phyloP scores from a whole-genome alignment of 768 basidiomycete genomes.

The Suillus subalutaceus region DNA sequence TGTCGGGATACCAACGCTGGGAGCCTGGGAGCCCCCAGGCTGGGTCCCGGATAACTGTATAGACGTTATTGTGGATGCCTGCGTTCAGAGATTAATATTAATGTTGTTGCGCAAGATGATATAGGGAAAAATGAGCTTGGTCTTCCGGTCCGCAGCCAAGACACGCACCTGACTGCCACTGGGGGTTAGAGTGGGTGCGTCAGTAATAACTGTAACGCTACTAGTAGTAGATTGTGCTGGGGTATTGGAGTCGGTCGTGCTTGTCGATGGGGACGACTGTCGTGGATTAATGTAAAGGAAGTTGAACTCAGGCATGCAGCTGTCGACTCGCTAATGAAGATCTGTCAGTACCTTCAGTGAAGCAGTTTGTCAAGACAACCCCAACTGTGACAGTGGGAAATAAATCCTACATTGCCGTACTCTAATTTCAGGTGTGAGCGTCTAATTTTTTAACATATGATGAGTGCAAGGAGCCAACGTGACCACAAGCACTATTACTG shows the following conservation, averaged over 20 bases:
- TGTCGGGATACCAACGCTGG: neutral
- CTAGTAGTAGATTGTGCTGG: neutral
- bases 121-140: neutral
- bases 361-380: conserved; percentile 1
- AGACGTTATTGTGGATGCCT: neutral
- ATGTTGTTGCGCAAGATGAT: neutral
- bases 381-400: neutral
- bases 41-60: neutral
- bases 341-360: neutral
- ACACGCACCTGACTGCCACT: conserved; percentile 2
- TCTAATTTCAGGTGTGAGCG: neutral
- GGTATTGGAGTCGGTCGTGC: neutral
- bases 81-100: neutral
- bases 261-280: neutral
- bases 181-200: neutral
- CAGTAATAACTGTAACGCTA: neutral
- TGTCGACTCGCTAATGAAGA: neutral
- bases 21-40: neutral
- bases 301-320: neutral
- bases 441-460: neutral
- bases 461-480: neutral
- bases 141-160: neutral
- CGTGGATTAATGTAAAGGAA: neutral
- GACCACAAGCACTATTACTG: too few relatives aligned
- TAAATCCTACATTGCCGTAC: neutral